Evolutionary conservation across 2,329 filamentous ascomycete genomes (phyloP).

Genomic region (Colletotrichum agaves): DNA sequence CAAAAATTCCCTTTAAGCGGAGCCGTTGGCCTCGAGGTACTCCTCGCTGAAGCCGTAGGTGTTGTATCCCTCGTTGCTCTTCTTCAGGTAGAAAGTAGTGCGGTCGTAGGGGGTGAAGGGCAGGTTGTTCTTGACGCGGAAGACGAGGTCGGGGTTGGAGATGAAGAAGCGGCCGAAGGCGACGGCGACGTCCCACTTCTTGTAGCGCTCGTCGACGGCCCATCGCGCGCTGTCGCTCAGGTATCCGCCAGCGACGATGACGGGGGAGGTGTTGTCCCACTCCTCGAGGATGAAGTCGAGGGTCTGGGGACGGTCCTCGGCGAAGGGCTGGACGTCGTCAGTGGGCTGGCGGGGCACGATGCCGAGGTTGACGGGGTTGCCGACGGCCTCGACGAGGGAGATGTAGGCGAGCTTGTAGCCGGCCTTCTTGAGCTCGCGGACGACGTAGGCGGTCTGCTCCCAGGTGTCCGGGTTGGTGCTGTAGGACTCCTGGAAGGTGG

Average conservation of each 20-base stretch:
- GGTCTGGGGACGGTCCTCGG: conserved; percentile 38
- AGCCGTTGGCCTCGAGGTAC: conserved; percentile 26
- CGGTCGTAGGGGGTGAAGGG: conserved; percentile 51
- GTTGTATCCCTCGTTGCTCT: conserved; percentile 43
- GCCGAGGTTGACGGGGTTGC: conserved; percentile 40
- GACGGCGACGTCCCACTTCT: conserved; percentile 42
- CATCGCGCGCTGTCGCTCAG: conserved; percentile 39
- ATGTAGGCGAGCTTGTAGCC: conserved; percentile 48
- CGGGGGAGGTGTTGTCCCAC: conserved; percentile 44
- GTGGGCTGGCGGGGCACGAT: conserved; percentile 37
- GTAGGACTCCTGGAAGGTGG: conserved; percentile 44
- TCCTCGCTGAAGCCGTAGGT: conserved; percentile 45
- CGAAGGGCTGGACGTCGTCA: conserved; percentile 36
- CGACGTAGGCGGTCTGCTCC: conserved; percentile 44
- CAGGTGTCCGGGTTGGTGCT: conserved; percentile 41
- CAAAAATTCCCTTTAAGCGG: conserved; percentile 3
- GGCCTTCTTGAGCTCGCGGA: conserved; percentile 42
- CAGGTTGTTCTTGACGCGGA: conserved; percentile 51
- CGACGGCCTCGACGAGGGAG: conserved; percentile 50
- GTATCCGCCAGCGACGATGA: conserved; percentile 47
- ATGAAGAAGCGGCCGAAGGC: conserved; percentile 53
- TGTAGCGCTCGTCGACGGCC: conserved; percentile 43
- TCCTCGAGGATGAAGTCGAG: conserved; percentile 45
- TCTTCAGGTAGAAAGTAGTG: conserved; percentile 51
- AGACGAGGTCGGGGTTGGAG: conserved; percentile 55